Conservation (phyloP, 305 asterid genomes). For the Fraxinus dipetala region DNA sequence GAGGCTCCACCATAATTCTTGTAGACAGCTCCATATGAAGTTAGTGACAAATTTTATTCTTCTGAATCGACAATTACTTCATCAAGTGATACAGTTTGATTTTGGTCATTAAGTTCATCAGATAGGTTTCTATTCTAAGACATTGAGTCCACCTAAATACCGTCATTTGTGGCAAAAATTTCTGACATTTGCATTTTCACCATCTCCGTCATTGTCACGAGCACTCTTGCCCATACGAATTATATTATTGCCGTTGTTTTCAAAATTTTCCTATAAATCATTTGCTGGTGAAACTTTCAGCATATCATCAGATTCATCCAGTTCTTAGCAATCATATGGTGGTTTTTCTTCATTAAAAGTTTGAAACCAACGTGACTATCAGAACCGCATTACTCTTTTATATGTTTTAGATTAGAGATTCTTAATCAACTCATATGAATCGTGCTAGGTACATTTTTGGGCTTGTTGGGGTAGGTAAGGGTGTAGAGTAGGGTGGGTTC, state of each 20-base stretch:
- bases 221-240: slow-evolving; percentile 87
- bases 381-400: slow-evolving; percentile 68
- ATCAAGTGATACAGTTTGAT: slow-evolving; percentile 40
- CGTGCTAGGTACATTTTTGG: slow-evolving; percentile 7
- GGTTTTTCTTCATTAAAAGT: slow-evolving; percentile 64
- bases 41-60: slow-evolving; percentile 52
- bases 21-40: slow-evolving; percentile 38
- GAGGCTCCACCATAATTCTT: slow-evolving; percentile 39
- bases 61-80: slow-evolving; percentile 84
- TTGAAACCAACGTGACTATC: slow-evolving; percentile 65
- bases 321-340: slow-evolving; percentile 67
- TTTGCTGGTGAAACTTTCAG: slow-evolving; percentile 47
- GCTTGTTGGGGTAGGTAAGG: background rate
- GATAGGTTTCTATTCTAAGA: slow-evolving; percentile 12
- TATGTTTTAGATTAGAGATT: slow-evolving; percentile 36
- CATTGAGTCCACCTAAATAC: slow-evolving; percentile 56
- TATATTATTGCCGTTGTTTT: slow-evolving; percentile 32
- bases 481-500: background rate
- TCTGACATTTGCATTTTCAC: slow-evolving; percentile 71
- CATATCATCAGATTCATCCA: slow-evolving; percentile 53
- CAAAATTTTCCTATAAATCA: background rate
- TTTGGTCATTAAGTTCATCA: slow-evolving; percentile 35
- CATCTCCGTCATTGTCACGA: slow-evolving; percentile 53
- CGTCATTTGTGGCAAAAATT: slow-evolving; percentile 43
- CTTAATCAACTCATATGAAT: slow-evolving; percentile 86